Base-by-base conservation (phyloP, 257 asterid species). In the Solanum paucissectum region DNA sequence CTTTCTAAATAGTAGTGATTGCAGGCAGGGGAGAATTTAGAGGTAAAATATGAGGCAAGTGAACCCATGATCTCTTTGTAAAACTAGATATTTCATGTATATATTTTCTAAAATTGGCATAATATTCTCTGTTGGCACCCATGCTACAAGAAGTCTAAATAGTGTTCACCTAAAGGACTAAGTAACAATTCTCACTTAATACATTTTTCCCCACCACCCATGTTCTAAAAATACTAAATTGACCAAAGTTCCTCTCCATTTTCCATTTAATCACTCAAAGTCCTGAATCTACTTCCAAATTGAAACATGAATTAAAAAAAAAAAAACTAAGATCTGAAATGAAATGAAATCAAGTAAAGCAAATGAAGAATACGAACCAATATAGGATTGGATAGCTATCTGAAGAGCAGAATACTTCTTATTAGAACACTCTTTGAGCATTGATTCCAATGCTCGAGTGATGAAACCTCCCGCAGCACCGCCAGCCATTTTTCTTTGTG, bases 401-500 rank as follows among this genome's bases (percentile, higher is more conserved):
- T 95, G 98, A 16, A 97, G 93, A 83, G 94, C 89, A 64, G 89
- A 55, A 89, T 89, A 94, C 89, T 94, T 95, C 92, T 89, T 95
- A 87, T 88, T 90, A 83, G 98, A 91, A 89, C 96, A 93, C 92
- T 97, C 99, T 88, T 95, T 97, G 92, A 95, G 96, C 98, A 97
- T 95, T 82, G 98, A 93, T 90, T 97, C 98, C 85, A 95, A 95
- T 83, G 99, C 99, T 89, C 99, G 94, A 71, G 98, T 92, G 75
- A 97, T 93, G 87, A 97, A 97, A 55, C 99, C 99, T 52, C 99
- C 99, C 12, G 99, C 99, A 89, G 99, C 99, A 34, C 95, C 97
- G 64, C 98, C 96, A 92, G 96, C 95, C 95, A 94, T 94, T 29
- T 85, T 90, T 81, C 89, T 88, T 64, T 68, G 25, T 29, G n/a